Conservation (phyloP, 2,329 filamentous ascomycete genomes). For the Aspergillus sp. region DNA sequence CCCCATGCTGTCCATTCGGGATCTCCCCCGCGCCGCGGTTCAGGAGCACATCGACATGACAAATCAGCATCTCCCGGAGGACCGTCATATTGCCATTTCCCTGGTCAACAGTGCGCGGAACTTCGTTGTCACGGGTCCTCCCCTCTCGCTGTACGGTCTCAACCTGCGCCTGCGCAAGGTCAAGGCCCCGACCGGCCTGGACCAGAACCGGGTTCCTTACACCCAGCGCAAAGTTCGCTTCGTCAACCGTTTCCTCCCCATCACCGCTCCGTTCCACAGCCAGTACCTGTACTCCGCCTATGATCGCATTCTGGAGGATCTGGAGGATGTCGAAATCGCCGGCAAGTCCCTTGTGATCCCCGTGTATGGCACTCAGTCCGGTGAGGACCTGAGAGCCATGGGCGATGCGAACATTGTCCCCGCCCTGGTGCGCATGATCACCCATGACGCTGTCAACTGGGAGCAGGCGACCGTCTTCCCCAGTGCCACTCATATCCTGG, state of each 20-base stretch:
- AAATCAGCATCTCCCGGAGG: constrained; percentile 89
- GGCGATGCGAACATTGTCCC: constrained; percentile 79
- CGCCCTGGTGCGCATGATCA: constrained; percentile 85
- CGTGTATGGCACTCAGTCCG: constrained; percentile 86
- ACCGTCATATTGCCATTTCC: constrained; percentile 92
- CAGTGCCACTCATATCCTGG: constrained; percentile 86
- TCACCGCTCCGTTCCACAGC: constrained; percentile 98
- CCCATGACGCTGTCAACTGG: constrained; percentile 91
- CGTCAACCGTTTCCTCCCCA: constrained; percentile 93
- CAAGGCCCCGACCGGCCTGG: constrained; percentile 94
- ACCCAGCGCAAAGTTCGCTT: constrained; percentile 96
- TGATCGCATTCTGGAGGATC: constrained; percentile 77
- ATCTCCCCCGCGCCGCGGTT: constrained; percentile 81
- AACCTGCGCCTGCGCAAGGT: constrained; percentile 94
- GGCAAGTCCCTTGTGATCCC: constrained; percentile 73
- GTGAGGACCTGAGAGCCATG: constrained; percentile 73
- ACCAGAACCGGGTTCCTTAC: constrained; percentile 90
- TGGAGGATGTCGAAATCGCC: constrained; percentile 77
- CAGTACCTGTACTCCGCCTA: constrained; percentile 83
- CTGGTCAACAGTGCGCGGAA: constrained; percentile 96
- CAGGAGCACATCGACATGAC: constrained; percentile 96
- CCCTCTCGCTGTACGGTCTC: constrained; percentile 92
- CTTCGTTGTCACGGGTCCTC: constrained; percentile 93
- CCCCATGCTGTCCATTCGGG: constrained; percentile 96
- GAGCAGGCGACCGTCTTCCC: constrained; percentile 91